Conservation (phyloP, 2,329 filamentous ascomycete species). For the Penicillium fuscoglaucum region DNA sequence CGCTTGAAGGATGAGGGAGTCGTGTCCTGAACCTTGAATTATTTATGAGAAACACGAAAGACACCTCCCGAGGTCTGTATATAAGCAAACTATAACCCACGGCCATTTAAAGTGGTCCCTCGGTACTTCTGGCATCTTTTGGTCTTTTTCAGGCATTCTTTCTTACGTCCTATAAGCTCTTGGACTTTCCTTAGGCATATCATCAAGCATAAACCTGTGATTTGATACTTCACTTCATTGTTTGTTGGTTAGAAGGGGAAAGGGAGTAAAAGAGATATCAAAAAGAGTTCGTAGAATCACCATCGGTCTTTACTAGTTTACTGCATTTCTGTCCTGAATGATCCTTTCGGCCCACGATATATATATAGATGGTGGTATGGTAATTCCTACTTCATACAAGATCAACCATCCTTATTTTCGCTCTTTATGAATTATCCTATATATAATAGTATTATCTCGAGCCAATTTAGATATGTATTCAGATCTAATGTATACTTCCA, state of each 20-base stretch:
- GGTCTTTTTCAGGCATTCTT: neutral
- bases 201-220: too few relatives aligned
- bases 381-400: neutral
- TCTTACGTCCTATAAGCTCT: neutral
- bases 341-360: neutral
- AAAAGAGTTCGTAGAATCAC: neutral
- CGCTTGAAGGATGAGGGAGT: slow-evolving; percentile 66
- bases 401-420: neutral
- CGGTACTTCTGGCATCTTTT: neutral
- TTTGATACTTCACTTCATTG: too few relatives aligned
- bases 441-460: neutral
- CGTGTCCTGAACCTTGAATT: slow-evolving; percentile 50
- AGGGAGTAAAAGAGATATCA: neutral
- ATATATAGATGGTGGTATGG: neutral
- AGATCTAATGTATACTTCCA: neutral
- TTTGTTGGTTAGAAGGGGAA: neutral
- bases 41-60: slow-evolving; percentile 6
- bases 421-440: neutral
- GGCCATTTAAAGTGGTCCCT: neutral
- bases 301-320: neutral
- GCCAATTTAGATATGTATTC: neutral
- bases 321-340: neutral
- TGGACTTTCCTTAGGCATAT: neutral
- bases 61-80: slow-evolving; percentile 6
- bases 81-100: neutral